These are phyloP conservation scores for Ophiognomonia clavigignenti-juglandacearum DNA, from an alignment of 2,329 filamentous ascomycete species.

Conservation along the genomic window DNA sequence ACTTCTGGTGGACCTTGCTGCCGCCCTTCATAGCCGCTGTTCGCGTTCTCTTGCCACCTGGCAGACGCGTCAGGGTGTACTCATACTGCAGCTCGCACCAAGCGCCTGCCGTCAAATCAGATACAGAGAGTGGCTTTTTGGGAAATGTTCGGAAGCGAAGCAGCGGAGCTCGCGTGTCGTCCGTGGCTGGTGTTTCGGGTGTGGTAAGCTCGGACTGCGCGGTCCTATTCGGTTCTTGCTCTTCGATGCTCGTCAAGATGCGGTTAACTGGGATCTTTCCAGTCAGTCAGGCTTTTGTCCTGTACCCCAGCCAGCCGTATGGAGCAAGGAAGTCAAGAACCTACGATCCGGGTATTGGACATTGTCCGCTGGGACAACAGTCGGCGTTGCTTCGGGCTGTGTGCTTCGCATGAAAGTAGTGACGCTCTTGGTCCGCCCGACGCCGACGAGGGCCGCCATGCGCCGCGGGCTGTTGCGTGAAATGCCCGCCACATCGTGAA, in stretches of 20 bases:
- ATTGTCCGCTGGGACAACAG: constrained; percentile 19
- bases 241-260: constrained; percentile 28
- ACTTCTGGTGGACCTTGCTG: constrained; percentile 69
- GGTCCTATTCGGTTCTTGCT: constrained; percentile 7
- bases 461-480: constrained; percentile 1
- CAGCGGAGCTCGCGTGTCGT: constrained; percentile 52
- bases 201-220: constrained; percentile 17
- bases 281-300: constrained; percentile 65
- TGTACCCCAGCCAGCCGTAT: too few relatives aligned
- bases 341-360: constrained; percentile 50
- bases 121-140: constrained; percentile 76
- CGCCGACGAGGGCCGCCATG: constrained; percentile 12
- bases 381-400: constrained; percentile 8
- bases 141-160: constrained; percentile 74
- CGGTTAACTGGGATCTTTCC: constrained; percentile 59
- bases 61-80: constrained; percentile 72
- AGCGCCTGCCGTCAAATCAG: constrained; percentile 79
- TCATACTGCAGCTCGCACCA: constrained; percentile 97
- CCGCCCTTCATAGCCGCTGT: constrained; percentile 84
- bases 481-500: constrained; percentile 6
- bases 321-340: constrained; percentile 21
- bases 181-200: constrained; percentile 7
- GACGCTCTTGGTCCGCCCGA: constrained; percentile 15
- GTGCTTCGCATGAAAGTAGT: constrained; percentile 7
- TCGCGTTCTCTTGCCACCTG: constrained; percentile 65